phyloP scores from a whole-genome alignment of 257 asterid genomes.

The Paraleonurus japonicus region DNA sequence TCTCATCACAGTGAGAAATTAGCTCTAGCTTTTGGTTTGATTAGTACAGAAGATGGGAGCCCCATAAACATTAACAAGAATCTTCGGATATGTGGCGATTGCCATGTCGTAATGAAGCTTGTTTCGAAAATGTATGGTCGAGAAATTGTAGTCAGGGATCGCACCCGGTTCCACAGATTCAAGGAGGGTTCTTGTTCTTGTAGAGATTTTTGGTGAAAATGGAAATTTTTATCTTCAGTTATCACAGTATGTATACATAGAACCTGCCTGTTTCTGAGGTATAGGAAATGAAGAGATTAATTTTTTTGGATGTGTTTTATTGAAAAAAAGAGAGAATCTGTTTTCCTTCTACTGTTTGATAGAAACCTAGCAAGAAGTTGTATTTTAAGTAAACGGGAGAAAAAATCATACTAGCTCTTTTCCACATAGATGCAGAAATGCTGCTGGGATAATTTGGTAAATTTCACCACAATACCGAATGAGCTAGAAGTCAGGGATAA shows the following conservation, averaged over 20 bases:
- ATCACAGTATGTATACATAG: background rate
- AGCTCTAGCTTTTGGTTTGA: slow-evolving; percentile 86
- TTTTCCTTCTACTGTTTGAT: too few relatives aligned
- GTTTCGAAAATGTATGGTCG: slow-evolving; percentile 60
- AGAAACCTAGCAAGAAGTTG: too few relatives aligned
- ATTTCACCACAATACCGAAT: too few relatives aligned
- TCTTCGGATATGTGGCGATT: slow-evolving; percentile 94
- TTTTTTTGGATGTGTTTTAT: too few relatives aligned
- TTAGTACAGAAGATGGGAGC: slow-evolving; percentile 46
- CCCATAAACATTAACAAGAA: slow-evolving; percentile 74
- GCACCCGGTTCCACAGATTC: slow-evolving; percentile 84
- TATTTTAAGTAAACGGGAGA: too few relatives aligned
- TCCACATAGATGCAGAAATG: too few relatives aligned
- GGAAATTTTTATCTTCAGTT: background rate
- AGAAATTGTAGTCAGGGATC: slow-evolving; percentile 82
- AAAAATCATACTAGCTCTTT: too few relatives aligned
- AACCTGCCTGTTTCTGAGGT: too few relatives aligned
- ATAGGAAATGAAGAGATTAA: too few relatives aligned
- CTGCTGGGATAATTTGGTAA: too few relatives aligned
- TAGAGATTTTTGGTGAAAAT: slow-evolving; percentile 71
- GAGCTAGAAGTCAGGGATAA: too few relatives aligned
- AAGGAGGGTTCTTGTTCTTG: slow-evolving; percentile 77
- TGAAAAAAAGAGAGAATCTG: too few relatives aligned
- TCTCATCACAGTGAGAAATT: slow-evolving; percentile 85
- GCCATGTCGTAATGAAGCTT: slow-evolving; percentile 81